These are phyloP conservation scores for Pleodorina starrii DNA, from an alignment of 139 green algal species.

Conservation along the genomic window DNA sequence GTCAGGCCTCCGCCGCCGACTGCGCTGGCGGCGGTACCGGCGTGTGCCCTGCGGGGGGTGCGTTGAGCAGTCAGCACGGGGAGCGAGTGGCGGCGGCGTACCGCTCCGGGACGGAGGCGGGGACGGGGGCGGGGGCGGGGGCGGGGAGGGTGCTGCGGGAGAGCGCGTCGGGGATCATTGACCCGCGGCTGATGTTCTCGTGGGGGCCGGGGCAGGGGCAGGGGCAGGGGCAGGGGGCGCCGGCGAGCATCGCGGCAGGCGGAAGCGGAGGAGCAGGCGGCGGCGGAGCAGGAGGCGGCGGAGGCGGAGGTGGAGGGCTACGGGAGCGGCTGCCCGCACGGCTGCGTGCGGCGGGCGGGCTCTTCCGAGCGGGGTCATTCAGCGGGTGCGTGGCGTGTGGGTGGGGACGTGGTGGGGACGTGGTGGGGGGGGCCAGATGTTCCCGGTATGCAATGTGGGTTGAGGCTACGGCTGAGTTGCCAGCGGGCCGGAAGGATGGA, in stretches of 20 bases:
- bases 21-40: not conserved
- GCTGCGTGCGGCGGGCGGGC: not conserved
- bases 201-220: not conserved
- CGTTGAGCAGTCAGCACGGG: no score
- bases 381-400: not conserved
- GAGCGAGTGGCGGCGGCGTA: no score
- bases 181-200: not conserved
- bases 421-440: no score
- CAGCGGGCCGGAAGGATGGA: not conserved
- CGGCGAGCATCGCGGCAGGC: not conserved
- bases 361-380: conserved; percentile 38
- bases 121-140: no score
- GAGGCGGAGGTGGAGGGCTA: not conserved
- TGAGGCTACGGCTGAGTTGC: no score
- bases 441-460: no score
- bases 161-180: not conserved
- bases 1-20: not conserved
- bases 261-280: not conserved
- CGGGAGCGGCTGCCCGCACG: not conserved
- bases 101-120: no score
- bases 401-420: not conserved
- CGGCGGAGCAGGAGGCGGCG: not conserved
- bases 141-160: not conserved
- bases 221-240: not conserved
- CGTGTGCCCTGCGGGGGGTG: no score